Percentiles rank a stretch among this genome's conserved stretches.
phyloP scores from a whole-genome alignment of 257 asterid genomes.

The Plantago major region DNA sequence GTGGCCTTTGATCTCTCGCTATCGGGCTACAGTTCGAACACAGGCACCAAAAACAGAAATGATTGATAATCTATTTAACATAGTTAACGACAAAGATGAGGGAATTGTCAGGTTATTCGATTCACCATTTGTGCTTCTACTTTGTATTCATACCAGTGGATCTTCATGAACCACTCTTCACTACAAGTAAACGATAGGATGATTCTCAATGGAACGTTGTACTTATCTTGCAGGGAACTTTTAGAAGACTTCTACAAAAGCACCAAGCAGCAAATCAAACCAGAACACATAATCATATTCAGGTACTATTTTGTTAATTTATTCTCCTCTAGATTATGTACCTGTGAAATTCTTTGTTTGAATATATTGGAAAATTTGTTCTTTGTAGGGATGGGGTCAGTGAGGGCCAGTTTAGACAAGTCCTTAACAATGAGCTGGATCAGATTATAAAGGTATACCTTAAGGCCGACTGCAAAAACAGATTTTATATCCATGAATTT shows the following conservation, averaged over 20 bases:
- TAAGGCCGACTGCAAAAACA: neutral
- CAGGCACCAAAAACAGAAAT: slow-evolving; percentile 65
- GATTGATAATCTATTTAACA: slow-evolving; percentile 51
- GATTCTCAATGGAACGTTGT: neutral
- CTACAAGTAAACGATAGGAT: neutral
- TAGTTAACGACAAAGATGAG: slow-evolving; percentile 39
- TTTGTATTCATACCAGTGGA: neutral
- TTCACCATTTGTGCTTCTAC: neutral
- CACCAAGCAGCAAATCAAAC: slow-evolving; percentile 32
- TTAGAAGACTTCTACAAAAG: slow-evolving; percentile 44
- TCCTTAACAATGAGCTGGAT: slow-evolving; percentile 56
- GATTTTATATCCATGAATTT: neutral
- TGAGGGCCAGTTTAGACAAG: slow-evolving; percentile 74
- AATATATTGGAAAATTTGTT: neutral
- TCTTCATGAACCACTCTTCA: neutral
- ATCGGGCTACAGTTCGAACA: slow-evolving; percentile 64
- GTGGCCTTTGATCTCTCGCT: slow-evolving; percentile 65
- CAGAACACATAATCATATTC: slow-evolving; percentile 59
- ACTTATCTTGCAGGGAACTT: slow-evolving; percentile 42
- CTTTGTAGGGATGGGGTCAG: slow-evolving; percentile 66
- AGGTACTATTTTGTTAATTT: slow-evolving; percentile 33
- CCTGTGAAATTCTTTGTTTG: neutral
- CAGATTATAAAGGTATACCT: slow-evolving; percentile 52
- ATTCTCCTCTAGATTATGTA: neutral
- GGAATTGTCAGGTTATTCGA: slow-evolving; percentile 55